Base-by-base conservation (phyloP, 2,329 filamentous ascomycete genomes). In the Hypoxylon sp. region DNA sequence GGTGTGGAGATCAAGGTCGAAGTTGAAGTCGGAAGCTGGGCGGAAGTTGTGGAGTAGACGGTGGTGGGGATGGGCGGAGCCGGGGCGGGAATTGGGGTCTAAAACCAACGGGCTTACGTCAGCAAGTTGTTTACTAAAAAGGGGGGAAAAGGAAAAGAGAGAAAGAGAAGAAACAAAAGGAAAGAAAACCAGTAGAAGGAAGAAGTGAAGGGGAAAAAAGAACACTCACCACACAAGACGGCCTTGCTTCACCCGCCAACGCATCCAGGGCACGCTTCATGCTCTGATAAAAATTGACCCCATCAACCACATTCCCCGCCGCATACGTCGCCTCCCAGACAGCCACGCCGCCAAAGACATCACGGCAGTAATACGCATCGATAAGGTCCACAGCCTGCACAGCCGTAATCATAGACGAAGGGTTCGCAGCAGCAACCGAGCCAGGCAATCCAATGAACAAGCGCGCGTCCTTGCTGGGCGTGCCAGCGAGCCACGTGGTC, bases 371-470 rank as follows among this genome's bases (percentile, higher is more conserved):
- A 70, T 80, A 79, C 59, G 79, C 71, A 60, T 80, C 80, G 59
- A 84, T 75, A 13, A 85, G 59, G 10, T 77, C 69, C 73, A 80
- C 76, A 50, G 83, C 74, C 37, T 78, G 74, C 8, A 73, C 70
- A 1, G 80, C 79, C 4, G 74, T 60, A 11, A 84, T 73, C 63
- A 84, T 81, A 4, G 66, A 72, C 26, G 80, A 81, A 2, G 75
- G 58, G 26, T 66, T 73, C 2, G 78, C 80, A 5, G 78, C 74
- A 0, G 33, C 61, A 1, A 71, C 29, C 10, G 75, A 75, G 3
- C 78, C 80, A 3, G 82, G 81, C 6, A 86, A 75, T 14, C 83
- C 84, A 31, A 85, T 71, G 70, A 81, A 84, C 55, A 86, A 74
- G 75, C 82, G 82, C 26, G 84, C 80, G 33, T 77, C 69, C 71